Conservation (phyloP, 164 flowering plant species). For the Aristolochia californica region DNA sequence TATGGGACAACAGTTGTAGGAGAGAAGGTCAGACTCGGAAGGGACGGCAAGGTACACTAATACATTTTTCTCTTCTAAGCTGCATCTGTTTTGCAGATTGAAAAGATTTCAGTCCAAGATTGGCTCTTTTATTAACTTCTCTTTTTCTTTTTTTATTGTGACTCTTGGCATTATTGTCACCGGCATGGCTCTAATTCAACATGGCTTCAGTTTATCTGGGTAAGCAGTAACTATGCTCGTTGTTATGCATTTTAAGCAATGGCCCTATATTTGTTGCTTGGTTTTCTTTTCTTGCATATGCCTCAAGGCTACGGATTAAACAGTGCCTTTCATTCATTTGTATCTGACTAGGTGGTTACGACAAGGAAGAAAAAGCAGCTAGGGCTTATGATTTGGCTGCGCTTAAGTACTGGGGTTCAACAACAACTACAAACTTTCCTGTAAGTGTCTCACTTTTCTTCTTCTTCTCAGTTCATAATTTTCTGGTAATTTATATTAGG, state of each 20-base stretch:
- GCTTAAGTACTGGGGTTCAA: conserved; percentile 87
- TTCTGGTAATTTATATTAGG: neutral
- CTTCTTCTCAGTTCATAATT: neutral
- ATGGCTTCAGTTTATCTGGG: conserved; percentile 69
- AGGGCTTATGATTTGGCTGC: conserved; percentile 96
- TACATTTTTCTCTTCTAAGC: neutral
- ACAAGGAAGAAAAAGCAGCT: conserved; percentile 95
- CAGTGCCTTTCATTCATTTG: neutral
- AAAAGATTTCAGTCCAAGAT: neutral
- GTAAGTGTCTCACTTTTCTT: conserved; percentile 23
- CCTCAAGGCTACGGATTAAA: neutral
- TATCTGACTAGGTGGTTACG: conserved; percentile 66
- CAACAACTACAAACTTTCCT: conserved; percentile 82
- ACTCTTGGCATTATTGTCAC: too few species aligned
- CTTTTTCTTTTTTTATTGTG: conserved; percentile 5
- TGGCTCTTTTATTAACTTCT: conserved; percentile 2
- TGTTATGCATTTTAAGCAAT: neutral
- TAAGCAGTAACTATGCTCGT: conserved; percentile 19
- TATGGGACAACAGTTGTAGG: conserved; percentile 95
- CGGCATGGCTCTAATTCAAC: conserved; percentile 18
- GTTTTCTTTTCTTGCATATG: neutral
- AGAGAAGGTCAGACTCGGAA: conserved; percentile 96
- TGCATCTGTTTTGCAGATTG: neutral
- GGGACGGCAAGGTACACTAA: conserved; percentile 83
- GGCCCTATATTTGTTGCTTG: neutral